Conservation (phyloP, 176 grass and related monocot species). For the Avena eriantha region DNA sequence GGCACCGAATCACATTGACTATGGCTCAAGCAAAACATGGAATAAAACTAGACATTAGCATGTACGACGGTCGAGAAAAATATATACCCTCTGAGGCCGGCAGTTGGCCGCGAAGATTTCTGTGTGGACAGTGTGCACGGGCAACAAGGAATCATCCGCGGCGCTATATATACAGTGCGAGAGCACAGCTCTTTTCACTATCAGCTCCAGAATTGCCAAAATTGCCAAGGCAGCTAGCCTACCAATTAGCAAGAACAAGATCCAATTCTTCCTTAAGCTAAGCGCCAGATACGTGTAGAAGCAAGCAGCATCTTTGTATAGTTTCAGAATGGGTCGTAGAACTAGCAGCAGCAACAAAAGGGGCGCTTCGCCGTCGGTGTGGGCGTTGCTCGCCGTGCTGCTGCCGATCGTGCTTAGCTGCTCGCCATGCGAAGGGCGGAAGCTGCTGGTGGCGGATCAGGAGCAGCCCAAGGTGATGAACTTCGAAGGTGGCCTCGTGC, state of each 20-base stretch:
- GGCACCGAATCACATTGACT: no score
- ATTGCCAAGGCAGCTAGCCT: no score
- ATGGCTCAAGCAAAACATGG: no score
- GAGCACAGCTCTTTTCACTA: neutral
- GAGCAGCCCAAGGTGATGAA: conserved; percentile 17
- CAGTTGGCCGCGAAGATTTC: neutral
- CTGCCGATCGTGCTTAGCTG: conserved; percentile 37
- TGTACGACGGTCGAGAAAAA: no score
- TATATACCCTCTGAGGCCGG: neutral
- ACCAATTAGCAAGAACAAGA: neutral
- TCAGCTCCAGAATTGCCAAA: conserved; percentile 11
- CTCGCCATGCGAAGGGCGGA: conserved; percentile 44
- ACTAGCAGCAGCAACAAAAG: neutral
- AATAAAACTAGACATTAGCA: no score
- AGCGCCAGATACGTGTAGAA: neutral
- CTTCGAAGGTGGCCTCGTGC: conserved; percentile 46
- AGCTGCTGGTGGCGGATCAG: neutral
- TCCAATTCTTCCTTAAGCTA: neutral
- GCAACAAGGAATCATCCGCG: conserved; percentile 11
- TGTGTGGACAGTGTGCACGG: neutral
- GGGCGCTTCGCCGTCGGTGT: neutral
- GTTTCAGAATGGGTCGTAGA: conserved; percentile 2
- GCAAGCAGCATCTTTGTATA: neutral
- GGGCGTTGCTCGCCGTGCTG: conserved; percentile 30
- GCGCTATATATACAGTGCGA: conserved; percentile 37